phyloP scores from a whole-genome alignment of 768 basidiomycete genomes.

The Boletus barrowsii region DNA sequence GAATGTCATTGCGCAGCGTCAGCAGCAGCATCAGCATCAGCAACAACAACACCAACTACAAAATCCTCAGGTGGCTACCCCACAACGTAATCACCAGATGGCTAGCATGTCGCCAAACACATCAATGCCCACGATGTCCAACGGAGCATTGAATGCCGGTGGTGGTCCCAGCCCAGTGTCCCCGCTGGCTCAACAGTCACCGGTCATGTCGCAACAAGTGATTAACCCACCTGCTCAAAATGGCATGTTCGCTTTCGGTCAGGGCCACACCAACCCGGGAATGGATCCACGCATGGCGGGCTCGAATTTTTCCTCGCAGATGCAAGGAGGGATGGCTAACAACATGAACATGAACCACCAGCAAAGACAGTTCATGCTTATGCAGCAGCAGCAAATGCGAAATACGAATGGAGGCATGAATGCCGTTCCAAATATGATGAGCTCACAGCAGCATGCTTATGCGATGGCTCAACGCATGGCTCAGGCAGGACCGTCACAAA shows the following conservation, averaged over 20 bases:
- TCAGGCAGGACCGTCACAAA: conserved; percentile 39
- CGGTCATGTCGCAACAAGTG: conserved; percentile 30
- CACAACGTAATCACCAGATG: conserved; percentile 30
- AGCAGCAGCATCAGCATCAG: conserved; percentile 21
- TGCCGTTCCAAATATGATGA: conserved; percentile 30
- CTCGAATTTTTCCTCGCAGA: conserved; percentile 29
- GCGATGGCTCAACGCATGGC: conserved; percentile 43
- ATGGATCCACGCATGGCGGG: conserved; percentile 33
- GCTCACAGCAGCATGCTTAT: conserved; percentile 33
- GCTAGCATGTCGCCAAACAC: conserved; percentile 28
- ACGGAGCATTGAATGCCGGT: conserved; percentile 20
- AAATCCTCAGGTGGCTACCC: conserved; percentile 20
- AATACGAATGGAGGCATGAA: conserved; percentile 26
- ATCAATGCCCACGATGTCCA: conserved; percentile 25
- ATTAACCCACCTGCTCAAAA: conserved; percentile 28
- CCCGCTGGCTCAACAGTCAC: conserved; percentile 28
- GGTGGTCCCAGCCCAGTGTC: conserved; percentile 31
- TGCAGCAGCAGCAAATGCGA: conserved; percentile 36
- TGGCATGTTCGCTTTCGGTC: conserved; percentile 31
- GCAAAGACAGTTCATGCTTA: conserved; percentile 46
- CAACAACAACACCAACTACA: conserved; percentile 22
- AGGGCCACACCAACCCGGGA: conserved; percentile 20
- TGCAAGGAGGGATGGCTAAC: conserved; percentile 27
- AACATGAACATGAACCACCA: conserved; percentile 34
- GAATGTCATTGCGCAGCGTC: conserved; percentile 22